Evolutionary conservation across 2,329 filamentous ascomycete species (phyloP), one percentile per base, ranked within the genome.

Genomic region (Sarocladium brachiariae): DNA sequence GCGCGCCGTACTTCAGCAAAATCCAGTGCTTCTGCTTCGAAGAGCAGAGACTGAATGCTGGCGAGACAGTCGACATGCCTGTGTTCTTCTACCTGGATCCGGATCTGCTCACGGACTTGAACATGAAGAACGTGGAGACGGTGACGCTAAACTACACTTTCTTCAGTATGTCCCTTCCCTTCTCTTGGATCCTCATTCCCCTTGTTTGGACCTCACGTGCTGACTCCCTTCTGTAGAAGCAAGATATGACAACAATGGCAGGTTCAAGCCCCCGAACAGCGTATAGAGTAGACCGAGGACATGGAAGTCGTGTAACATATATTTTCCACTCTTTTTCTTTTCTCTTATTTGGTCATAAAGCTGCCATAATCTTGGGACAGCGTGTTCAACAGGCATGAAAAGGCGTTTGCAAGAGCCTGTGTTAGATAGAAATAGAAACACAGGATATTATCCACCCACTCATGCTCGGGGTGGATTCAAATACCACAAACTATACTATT

Each of bases 11-110:
- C 68, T 99, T 99, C 65, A 95, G 88, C 80, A 99, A 99, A 78
- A 99, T 99, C 41, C 93, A 99, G 70, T 99, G 93, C 65, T 99
- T 99, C 70, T 99, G 93, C 69, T 99, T 99, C 62, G 93, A 99
- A 72, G 92, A 90, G 70, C 93, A 99, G 76, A 79, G 95, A 54
- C 70, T 99, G 57, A 92, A 93, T 64, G 91, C 91, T 5, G 91
- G 92, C 39, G 95, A 99, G 76, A 93, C 90, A 39, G 93, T 99
- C 50, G 93, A 99, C 67, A 99, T 99, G 95, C 95, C 93, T 0
- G 95, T 99, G 1, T 99, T 99, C 70, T 99, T 99, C 71, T 99
- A 97, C 69, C 87, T 99, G 57, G 93, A 99, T 63, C 93, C 93
- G 1, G 93, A 97, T 64, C 85, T 99, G 71, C 77, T 92, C 53